Evolutionary conservation across 352 stramenopile genomes (phyloP), one percentile per base, ranked within the genome.

Genomic region (Peronospora belbahrii): DNA sequence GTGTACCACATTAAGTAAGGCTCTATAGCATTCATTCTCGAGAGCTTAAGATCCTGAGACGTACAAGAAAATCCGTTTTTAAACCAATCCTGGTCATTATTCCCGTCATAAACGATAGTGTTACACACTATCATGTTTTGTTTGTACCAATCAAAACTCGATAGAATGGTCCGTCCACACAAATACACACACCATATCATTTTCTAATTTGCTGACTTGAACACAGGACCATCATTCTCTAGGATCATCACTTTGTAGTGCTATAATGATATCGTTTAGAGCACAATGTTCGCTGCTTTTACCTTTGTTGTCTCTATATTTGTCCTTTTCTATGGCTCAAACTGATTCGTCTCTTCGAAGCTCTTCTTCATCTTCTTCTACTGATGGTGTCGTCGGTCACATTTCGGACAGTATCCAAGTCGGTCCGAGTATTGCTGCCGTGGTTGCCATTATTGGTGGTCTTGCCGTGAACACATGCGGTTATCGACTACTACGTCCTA

Each of bases 401-500:
- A 54, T 70, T 17, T 61, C 49, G 10, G 40, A 63, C 35, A 34
- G 47, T 8, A 51, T 71, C 36, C 15, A 71, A 14, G 58, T 74
- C 1, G 64, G 64, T 1, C 57, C 61, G 6, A 52, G 57, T 30
- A 65, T 71, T 35, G 51, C 51, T 22, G 70, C 70, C 2, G 55
- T 52, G n/a, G 50, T 76, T n/a, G 62, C 73, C 23, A 80, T 83
- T 39, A 37, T 62, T 6, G 51, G 36, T 13, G 73, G 73, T 0
- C n/a, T 59, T 2, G 48, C 51, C 2, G 61, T 80, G 33, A 58
- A 51, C 17, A 59, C 65, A 9, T 79, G 53, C 14, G 73, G 73
- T 38, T 79, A 66, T 51, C 69, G 69, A 19, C 42, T 82, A 3
- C 50, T 85, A 18, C 73, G 73, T 11, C 73, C 70, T 23, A 69